phyloP scores from a whole-genome alignment of 208 protist genomes.

The Trichomonas vaginalis region DNA sequence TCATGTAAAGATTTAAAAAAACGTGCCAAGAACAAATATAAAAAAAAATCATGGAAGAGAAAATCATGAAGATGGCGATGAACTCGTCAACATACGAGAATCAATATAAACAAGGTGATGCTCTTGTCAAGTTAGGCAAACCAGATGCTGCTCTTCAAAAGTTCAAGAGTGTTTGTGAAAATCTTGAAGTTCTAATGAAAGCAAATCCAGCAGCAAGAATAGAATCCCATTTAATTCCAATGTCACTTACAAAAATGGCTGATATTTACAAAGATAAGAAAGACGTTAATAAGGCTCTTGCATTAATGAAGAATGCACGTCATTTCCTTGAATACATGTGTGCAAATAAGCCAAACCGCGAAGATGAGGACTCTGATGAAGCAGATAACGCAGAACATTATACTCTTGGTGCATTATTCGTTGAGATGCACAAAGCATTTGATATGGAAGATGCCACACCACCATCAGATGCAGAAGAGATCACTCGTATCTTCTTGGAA shows the following conservation, averaged over 20 bases:
- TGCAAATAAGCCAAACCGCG: neutral
- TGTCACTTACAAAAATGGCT: neutral
- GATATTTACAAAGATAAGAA: neutral
- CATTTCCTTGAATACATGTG: conserved; percentile 12
- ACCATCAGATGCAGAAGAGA: neutral
- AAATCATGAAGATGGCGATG: neutral
- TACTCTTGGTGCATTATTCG: neutral
- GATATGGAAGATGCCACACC: neutral
- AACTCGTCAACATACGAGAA: neutral
- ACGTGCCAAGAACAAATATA: too few relatives aligned
- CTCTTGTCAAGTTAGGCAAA: neutral
- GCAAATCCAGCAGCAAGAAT: neutral
- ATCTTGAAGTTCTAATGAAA: neutral
- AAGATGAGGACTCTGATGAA: neutral
- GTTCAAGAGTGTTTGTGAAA: neutral
- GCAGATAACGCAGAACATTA: neutral
- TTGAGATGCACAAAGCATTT: neutral
- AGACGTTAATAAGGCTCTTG: neutral
- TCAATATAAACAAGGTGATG: neutral
- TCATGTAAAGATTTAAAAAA: too few relatives aligned
- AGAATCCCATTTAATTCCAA: neutral
- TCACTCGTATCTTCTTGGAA: neutral
- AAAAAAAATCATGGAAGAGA: neutral
- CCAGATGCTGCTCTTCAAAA: neutral
- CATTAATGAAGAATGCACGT: neutral